Conservation (phyloP, 257 asterid species). For the Salvia hispanica region DNA sequence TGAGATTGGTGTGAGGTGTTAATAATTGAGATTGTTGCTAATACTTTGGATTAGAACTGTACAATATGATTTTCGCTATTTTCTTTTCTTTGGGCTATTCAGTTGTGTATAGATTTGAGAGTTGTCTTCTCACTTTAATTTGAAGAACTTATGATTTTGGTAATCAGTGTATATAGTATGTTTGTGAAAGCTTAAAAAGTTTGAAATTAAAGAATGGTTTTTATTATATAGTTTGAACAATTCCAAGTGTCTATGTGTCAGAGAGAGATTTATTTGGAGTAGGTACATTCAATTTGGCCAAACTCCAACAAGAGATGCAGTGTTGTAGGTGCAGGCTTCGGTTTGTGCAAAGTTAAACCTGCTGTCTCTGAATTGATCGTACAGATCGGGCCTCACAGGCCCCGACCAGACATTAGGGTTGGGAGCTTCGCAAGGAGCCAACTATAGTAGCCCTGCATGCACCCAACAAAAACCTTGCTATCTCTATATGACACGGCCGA, state of each 20-base stretch:
- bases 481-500: slow-evolving; percentile 49
- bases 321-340: slow-evolving; percentile 83
- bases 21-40: too few relatives aligned
- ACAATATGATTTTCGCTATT: too few relatives aligned
- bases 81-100: background rate
- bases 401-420: slow-evolving; percentile 70
- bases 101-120: background rate
- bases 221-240: background rate
- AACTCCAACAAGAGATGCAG: slow-evolving; percentile 75
- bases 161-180: background rate
- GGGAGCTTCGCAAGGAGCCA: slow-evolving; percentile 49
- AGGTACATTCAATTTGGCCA: slow-evolving; percentile 49
- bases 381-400: slow-evolving; percentile 68
- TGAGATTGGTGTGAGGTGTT: too few relatives aligned
- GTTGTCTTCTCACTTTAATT: background rate
- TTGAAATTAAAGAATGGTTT: background rate
- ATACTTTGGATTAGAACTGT: too few relatives aligned
- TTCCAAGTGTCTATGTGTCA: background rate
- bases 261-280: background rate
- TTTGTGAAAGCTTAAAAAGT: background rate
- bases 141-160: background rate
- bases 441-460: slow-evolving; percentile 66
- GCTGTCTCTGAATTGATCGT: slow-evolving; percentile 53
- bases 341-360: slow-evolving; percentile 67
- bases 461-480: slow-evolving; percentile 59